Percentiles rank a stretch among this genome's conserved stretches.
Conservation (phyloP, 768 basidiomycete species). For the Podaxis sp. region DNA sequence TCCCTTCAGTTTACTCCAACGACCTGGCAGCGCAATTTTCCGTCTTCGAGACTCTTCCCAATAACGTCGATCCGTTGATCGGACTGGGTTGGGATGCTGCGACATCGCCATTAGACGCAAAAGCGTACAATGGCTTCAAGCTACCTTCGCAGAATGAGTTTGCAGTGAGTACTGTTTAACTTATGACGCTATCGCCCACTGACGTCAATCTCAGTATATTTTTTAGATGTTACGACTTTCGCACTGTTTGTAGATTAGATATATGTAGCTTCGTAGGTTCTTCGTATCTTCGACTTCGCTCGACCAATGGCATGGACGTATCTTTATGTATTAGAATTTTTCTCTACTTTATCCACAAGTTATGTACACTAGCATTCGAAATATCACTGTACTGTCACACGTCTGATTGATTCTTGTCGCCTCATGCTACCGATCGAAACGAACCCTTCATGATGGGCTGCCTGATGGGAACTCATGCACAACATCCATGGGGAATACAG, state of each 20-base stretch:
- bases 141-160: conserved; percentile 27
- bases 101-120: conserved; percentile 23
- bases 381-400: conserved; percentile 11
- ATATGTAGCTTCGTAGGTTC: neutral
- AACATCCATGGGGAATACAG: conserved; percentile 2
- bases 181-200: conserved; percentile 1
- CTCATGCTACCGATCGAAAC: neutral
- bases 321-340: conserved; percentile 11
- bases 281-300: conserved; percentile 10
- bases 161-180: conserved; percentile 22
- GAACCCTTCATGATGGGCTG: neutral
- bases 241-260: conserved; percentile 12
- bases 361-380: conserved; percentile 15
- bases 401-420: neutral
- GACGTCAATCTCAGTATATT: conserved; percentile 22
- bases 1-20: conserved; percentile 26
- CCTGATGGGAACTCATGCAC: neutral
- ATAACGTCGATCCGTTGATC: conserved; percentile 27
- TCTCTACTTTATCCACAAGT: neutral
- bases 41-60: conserved; percentile 27
- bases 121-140: conserved; percentile 30
- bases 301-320: conserved; percentile 9
- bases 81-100: conserved; percentile 29
- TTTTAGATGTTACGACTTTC: conserved; percentile 18
- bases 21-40: conserved; percentile 31